Evolutionary conservation across 106 monocot species (phyloP).

Genomic region (Dioscorea zingiberensis): DNA sequence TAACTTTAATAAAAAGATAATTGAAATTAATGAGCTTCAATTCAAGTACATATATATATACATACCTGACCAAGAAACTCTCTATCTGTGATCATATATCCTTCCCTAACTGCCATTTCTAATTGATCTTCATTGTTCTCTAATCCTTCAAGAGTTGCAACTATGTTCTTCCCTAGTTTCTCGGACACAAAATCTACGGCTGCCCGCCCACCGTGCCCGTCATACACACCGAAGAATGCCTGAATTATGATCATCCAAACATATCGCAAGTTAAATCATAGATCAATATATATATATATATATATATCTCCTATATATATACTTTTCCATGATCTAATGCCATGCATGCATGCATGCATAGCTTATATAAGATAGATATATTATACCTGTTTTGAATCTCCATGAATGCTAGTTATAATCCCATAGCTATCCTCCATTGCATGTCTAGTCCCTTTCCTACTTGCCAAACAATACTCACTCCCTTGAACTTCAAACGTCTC

Average conservation of each 20-base stretch:
- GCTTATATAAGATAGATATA: too few relatives aligned
- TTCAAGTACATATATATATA: neutral
- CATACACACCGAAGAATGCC: conserved; percentile 48
- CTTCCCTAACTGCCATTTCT: conserved; percentile 17
- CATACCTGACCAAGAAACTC: conserved; percentile 68
- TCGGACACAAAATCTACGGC: conserved; percentile 31
- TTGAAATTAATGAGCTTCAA: neutral
- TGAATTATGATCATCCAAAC: neutral
- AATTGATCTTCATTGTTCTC: conserved; percentile 6
- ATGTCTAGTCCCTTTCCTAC: conserved; percentile 21
- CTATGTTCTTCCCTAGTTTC: conserved; percentile 32
- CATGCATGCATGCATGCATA: too few relatives aligned
- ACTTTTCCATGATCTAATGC: too few relatives aligned
- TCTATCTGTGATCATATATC: conserved; percentile 44
- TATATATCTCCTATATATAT: neutral
- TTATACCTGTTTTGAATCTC: conserved; percentile 32
- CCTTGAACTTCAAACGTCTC: conserved; percentile 12
- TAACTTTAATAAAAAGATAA: neutral
- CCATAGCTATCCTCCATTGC: conserved; percentile 44
- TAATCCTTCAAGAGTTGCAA: conserved; percentile 15
- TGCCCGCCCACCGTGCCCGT: conserved; percentile 41
- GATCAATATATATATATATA: neutral
- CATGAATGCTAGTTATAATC: conserved; percentile 28
- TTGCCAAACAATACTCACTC: conserved; percentile 21
- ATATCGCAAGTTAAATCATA: neutral